These are phyloP conservation scores for Fraxinus americana DNA, from an alignment of 257 asterid species.

Conservation along the genomic window DNA sequence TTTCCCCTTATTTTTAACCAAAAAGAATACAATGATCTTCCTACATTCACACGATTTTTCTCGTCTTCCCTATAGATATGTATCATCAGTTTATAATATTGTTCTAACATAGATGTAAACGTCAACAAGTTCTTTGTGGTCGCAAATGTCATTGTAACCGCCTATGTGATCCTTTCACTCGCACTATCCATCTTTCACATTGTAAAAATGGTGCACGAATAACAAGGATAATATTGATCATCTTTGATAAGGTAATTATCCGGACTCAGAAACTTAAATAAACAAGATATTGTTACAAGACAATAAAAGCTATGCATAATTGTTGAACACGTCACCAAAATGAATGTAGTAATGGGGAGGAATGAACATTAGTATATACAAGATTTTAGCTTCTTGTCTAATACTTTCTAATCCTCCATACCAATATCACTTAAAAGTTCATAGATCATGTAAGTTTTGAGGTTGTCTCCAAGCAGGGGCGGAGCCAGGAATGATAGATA, in stretches of 20 bases:
- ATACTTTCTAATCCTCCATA: not conserved
- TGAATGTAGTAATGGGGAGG: too few species aligned
- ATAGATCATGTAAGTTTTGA: not conserved
- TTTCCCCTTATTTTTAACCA: too few species aligned
- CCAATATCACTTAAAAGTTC: not conserved
- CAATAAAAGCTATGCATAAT: too few species aligned
- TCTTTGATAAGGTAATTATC: conserved; percentile 57
- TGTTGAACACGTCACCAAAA: too few species aligned
- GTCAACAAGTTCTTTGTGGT: conserved; percentile 63
- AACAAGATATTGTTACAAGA: not conserved
- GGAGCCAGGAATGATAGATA: too few species aligned
- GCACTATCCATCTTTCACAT: conserved; percentile 67
- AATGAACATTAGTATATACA: too few species aligned
- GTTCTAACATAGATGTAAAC: not conserved
- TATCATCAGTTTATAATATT: not conserved
- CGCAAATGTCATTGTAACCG: conserved; percentile 57
- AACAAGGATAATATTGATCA: conserved; percentile 56
- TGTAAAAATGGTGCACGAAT: conserved; percentile 51
- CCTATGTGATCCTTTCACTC: conserved; percentile 65
- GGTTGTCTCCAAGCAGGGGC: not conserved
- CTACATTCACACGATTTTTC: conserved; percentile 56
- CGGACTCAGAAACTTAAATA: not conserved
- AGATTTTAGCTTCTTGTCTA: too few species aligned
- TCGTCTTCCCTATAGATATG: not conserved
- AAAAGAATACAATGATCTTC: conserved; percentile 49